Evolutionary conservation across 2,329 filamentous ascomycete species (phyloP), one percentile per base, ranked within the genome.

Genomic region (Xylariaceae sp.): DNA sequence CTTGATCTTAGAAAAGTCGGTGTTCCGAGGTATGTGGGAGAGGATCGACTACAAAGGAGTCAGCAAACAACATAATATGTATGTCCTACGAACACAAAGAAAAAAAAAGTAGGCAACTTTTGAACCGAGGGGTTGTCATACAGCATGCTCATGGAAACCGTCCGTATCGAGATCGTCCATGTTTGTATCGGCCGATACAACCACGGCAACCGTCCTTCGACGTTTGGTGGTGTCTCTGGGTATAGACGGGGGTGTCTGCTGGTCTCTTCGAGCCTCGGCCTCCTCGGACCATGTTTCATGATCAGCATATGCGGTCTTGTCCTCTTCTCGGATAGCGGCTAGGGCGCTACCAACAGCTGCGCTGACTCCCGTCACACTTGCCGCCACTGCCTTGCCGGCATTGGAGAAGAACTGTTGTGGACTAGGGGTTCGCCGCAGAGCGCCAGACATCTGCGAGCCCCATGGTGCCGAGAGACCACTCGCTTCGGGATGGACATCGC

Each of bases 231-330:
- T 58, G 14, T 64, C 60, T 21, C 48, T 72, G 65, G 64, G 70
- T 59, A 55, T 72, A 56, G 61, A 44, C 56, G 71, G 65, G 40
- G 77, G 64, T 37, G 72, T 54, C 56, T 70, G 63, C 51, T 77
- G 77, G 52, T 81, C 77, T 64, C 77, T 77, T 68, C 89, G 85
- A 47, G 89, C 82, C 65, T 90, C 88, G 20, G 89, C 90, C 75
- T 97, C 93, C 73, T 97, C 92, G 14, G 89, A 92, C 93, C 93
- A 97, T 50, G 91, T 87, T 71, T 91, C 89, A 74, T 95, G 91
- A 72, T 97, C 93, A 61, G 86, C 87, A 71, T 89, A 95, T 49
- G 89, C 89, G 59, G 85, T 83, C 70, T 86, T 87, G 69, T 93
- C 90, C 70, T 96, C 92, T 71, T 96, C 90, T 52, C 89, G 84